Evolutionary conservation across 768 basidiomycete genomes (phyloP), one percentile per base, ranked within the genome.

Genomic region (Steccherinum ochraceum): DNA sequence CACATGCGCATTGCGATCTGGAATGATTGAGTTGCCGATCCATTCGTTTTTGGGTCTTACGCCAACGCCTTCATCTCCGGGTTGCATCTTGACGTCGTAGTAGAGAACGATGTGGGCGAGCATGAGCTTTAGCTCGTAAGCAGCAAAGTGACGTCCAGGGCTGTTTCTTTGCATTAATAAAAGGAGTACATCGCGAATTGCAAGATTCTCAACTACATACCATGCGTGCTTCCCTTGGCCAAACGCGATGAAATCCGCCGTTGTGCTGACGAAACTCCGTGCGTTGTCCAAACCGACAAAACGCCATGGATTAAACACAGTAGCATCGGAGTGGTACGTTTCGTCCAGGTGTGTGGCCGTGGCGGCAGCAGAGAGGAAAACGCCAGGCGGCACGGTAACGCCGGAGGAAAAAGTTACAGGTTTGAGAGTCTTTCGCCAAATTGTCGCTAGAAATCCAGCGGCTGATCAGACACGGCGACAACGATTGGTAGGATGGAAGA

Each of bases 251-350:
- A 66, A 67, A 10, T 65, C 54, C 16, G 59, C 10, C 53, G 63
- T 46, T 47, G 62, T 56, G 61, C 58, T 45, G 12, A 55, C 55
- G 13, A 58, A 54, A 1, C 57, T 67, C 44, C 39, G 49, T 19
- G 62, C 11, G 60, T 60, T 25, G n/a, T 50, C 54, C 46, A 56
- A 51, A n/a, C 61, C 49, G 21, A 63, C 52, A 56, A 74, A 77
- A 13, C 74, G 65, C 48, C 72, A 71, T 1, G 72, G 65, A 21
- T 72, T 62, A 39, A 76, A 76, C 40, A 20, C 46, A 5, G 62
- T 56, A 0, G 80, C 63, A 45, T 75, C 65, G 13, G 63, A 51
- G 54, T 79, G 81, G n/a, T 66, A 56, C 13, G 60, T 61, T 13
- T 64, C 64, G 51, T 78, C 72, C 13, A 62, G 61, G 52, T 73